A percentile compares a stretch with the other conserved stretches of the same genome.
Conservation (phyloP, 495 filamentous ascomycete genomes). For the Cercophora newfieldiana region DNA sequence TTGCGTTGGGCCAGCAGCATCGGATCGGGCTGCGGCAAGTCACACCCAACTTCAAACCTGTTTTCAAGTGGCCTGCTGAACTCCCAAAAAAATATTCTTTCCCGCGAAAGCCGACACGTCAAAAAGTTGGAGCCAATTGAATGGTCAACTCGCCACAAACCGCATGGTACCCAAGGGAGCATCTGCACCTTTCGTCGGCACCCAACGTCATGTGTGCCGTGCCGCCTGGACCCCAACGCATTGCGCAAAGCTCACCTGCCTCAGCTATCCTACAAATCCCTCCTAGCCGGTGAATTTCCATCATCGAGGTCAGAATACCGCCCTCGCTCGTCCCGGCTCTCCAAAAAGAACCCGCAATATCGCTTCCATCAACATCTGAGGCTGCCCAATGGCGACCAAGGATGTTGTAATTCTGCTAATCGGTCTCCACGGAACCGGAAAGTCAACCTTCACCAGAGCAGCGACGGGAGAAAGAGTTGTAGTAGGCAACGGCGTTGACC, state of each 20-base stretch:
- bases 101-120: neutral
- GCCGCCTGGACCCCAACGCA: neutral
- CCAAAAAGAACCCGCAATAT: neutral
- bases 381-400: neutral
- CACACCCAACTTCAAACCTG: too few species aligned
- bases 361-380: neutral
- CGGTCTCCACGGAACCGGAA: conserved; percentile 4
- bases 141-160: neutral
- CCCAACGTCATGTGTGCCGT: neutral
- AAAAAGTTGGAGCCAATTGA: neutral
- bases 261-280: neutral
- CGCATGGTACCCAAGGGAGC: neutral
- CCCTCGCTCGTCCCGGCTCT: neutral
- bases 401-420: neutral
- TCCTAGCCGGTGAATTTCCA: neutral
- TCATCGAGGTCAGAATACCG: neutral
- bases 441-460: neutral
- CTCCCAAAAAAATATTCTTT: too few species aligned
- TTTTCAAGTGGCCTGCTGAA: too few species aligned
- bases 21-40: too few species aligned
- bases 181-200: neutral
- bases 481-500: neutral
- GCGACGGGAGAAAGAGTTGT: neutral
- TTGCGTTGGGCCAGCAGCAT: too few species aligned
- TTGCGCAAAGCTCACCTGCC: neutral